Percentiles rank a stretch among this genome's conserved stretches.
These are phyloP conservation scores for Ophiostoma triangulosporum DNA, from an alignment of 2,329 filamentous ascomycete genomes.

Conservation along the genomic window DNA sequence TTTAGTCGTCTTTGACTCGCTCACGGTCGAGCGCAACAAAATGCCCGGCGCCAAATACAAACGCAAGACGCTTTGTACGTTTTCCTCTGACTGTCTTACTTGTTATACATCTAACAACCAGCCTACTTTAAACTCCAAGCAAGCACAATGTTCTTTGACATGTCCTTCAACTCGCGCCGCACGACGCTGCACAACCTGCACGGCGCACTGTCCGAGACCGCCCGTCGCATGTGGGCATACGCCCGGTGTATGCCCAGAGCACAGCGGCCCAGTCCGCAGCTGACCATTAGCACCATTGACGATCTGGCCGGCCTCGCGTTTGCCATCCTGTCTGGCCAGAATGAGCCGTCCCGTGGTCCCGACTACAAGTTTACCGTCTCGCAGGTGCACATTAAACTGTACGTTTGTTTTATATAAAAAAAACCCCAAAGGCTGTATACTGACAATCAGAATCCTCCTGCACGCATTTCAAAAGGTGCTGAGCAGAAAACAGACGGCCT, in stretches of 20 bases:
- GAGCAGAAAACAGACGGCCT: slow-evolving; percentile 55
- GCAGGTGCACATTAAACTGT: slow-evolving; percentile 35
- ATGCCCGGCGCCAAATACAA: slow-evolving; percentile 65
- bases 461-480: slow-evolving; percentile 59
- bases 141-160: slow-evolving; percentile 73
- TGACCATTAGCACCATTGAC: slow-evolving; percentile 55
- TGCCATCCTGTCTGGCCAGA: slow-evolving; percentile 45
- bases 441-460: slow-evolving; percentile 46
- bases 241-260: slow-evolving; percentile 40
- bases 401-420: neutral
- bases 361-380: slow-evolving; percentile 46
- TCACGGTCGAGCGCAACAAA: slow-evolving; percentile 67
- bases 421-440: neutral
- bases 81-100: neutral
- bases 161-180: slow-evolving; percentile 54
- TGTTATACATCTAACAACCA: neutral
- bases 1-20: slow-evolving; percentile 47
- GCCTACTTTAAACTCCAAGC: slow-evolving; percentile 71
- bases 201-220: slow-evolving; percentile 62
- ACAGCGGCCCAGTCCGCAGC: slow-evolving; percentile 39
- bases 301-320: slow-evolving; percentile 53
- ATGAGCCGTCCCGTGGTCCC: slow-evolving; percentile 30
- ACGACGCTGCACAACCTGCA: slow-evolving; percentile 65
- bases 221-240: slow-evolving; percentile 59
- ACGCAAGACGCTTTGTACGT: slow-evolving; percentile 50